phyloP scores from a whole-genome alignment of 371 early-diverging fungal species.

The Mortierella sp. region DNA sequence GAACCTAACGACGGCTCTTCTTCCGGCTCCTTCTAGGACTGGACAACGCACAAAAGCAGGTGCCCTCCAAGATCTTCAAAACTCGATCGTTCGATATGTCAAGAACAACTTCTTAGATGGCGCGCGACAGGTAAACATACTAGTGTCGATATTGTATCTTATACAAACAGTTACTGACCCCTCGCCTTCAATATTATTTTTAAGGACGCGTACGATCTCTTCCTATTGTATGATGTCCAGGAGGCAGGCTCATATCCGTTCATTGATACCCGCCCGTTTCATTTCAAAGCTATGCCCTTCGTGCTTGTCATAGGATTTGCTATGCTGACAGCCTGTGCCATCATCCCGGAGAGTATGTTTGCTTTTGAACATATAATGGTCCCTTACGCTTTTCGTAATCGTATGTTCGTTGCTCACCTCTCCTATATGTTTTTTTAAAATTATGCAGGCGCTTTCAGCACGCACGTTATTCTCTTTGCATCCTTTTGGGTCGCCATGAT shows the following conservation, averaged over 20 bases:
- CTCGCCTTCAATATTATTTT: neutral
- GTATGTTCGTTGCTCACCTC: neutral
- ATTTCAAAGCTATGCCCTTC: conserved; percentile 28
- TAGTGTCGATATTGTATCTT: neutral
- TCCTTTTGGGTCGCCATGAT: conserved; percentile 44
- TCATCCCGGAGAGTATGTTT: conserved; percentile 43
- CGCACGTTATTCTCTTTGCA: conserved; percentile 27
- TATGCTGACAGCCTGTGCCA: conserved; percentile 27
- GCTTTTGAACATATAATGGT: neutral
- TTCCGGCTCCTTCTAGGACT: conserved; percentile 59
- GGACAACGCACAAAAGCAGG: conserved; percentile 90
- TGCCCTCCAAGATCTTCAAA: conserved; percentile 83
- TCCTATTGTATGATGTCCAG: conserved; percentile 43
- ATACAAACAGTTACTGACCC: neutral
- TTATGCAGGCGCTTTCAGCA: conserved; percentile 20
- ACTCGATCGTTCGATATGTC: conserved; percentile 88
- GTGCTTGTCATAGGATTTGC: conserved; percentile 28
- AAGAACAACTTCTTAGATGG: conserved; percentile 97
- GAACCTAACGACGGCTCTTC: neutral
- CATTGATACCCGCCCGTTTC: conserved; percentile 27
- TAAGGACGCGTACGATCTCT: conserved; percentile 54
- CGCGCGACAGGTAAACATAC: conserved; percentile 73
- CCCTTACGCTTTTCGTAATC: neutral
- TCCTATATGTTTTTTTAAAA: neutral
- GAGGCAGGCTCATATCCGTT: conserved; percentile 25